Percentiles rank a stretch among this genome's conserved stretches.
phyloP scores from a whole-genome alignment of 345 rosid species.

The Rhodamnia rubescens region DNA sequence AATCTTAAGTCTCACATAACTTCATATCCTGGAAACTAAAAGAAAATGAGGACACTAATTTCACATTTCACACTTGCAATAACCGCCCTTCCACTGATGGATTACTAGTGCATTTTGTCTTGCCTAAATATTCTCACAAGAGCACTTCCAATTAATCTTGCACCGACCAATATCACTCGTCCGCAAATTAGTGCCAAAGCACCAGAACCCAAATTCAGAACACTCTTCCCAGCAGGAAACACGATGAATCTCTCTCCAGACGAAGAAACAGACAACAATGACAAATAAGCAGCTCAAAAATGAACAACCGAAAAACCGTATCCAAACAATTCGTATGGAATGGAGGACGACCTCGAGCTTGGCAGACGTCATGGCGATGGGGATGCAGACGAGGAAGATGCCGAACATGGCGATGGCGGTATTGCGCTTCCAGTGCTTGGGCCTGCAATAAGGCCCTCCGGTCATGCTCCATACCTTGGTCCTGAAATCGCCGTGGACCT shows the following conservation, averaged over 20 bases:
- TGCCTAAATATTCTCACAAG: not conserved
- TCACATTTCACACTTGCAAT: not conserved
- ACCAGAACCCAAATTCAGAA: not conserved
- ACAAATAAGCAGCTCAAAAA: not conserved
- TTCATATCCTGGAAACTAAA: not conserved
- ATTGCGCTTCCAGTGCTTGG: conserved; percentile 96
- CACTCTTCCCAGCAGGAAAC: not conserved
- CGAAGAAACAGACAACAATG: not conserved
- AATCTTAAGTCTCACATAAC: not conserved
- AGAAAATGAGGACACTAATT: not conserved
- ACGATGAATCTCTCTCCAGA: not conserved
- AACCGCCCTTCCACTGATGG: not conserved
- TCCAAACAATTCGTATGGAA: not conserved
- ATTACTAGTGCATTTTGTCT: not conserved
- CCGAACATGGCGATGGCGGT: conserved; percentile 95
- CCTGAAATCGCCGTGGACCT: conserved; percentile 67
- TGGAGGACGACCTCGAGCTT: conserved; percentile 65
- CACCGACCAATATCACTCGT: not conserved
- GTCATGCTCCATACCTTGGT: conserved; percentile 88
- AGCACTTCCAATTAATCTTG: not conserved
- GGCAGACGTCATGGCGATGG: conserved; percentile 85
- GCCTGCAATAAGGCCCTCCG: conserved; percentile 94
- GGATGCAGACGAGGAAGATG: conserved; percentile 72
- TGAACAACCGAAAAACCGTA: not conserved
- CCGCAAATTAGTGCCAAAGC: not conserved